A percentile compares a stretch with the other conserved stretches of the same genome.
phyloP scores from a whole-genome alignment of 345 rosid species.

The Hevea brasiliensis region DNA sequence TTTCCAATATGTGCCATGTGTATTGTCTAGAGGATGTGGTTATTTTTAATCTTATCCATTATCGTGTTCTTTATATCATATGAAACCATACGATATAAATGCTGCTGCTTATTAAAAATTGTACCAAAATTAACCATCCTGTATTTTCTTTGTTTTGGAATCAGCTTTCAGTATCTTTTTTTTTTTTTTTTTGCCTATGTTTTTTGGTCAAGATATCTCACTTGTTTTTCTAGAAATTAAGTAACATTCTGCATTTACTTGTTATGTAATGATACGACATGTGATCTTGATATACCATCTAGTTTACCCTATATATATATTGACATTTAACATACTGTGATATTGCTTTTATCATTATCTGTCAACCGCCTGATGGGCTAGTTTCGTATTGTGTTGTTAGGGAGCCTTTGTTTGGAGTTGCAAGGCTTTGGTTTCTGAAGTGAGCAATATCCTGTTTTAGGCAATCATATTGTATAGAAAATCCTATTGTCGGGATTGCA shows the following conservation, averaged over 20 bases:
- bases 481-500: no score
- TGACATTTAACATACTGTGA: slow-evolving; percentile 1
- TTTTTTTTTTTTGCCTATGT: no score
- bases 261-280: no score
- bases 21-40: no score
- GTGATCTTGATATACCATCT: no score
- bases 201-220: no score
- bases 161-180: neutral
- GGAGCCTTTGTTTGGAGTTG: slow-evolving; percentile 96
- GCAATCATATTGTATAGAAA: no score
- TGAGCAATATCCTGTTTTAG: slow-evolving; percentile 28
- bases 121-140: neutral
- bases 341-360: slow-evolving; percentile 6
- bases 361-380: slow-evolving; percentile 18
- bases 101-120: neutral
- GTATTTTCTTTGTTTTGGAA: no score
- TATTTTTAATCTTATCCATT: neutral
- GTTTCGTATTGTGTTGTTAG: slow-evolving; percentile 35
- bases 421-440: slow-evolving; percentile 91
- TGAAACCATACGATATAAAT: neutral
- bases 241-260: no score
- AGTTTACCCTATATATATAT: neutral
- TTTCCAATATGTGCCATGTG: no score
- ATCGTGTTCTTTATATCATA: neutral
- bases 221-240: no score